A percentile compares a stretch with the other conserved stretches of the same genome.
Conservation (phyloP, 306 rosid species). For the Oemleria cerasiformis region DNA sequence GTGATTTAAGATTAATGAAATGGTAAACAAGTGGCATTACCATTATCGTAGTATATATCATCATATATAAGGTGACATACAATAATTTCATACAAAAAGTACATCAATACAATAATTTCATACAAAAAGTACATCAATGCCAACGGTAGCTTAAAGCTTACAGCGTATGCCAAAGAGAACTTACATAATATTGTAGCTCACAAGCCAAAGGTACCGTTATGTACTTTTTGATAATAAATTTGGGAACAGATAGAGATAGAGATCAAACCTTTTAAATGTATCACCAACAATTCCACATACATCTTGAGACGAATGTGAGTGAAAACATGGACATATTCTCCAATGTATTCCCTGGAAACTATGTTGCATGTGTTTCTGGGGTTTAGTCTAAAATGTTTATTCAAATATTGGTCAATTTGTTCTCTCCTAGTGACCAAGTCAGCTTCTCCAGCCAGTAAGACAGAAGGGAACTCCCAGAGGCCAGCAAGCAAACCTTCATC, state of each 20-base stretch:
- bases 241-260: conserved; percentile 2
- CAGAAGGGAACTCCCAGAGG: conserved; percentile 97
- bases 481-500: conserved; percentile 93
- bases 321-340: conserved; percentile 85
- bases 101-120: too few species aligned
- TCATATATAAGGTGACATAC: too few species aligned
- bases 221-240: neutral
- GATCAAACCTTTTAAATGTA: conserved; percentile 57
- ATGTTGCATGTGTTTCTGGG: conserved; percentile 41
- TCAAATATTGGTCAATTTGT: conserved; percentile 49
- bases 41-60: too few species aligned
- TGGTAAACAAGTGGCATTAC: too few species aligned
- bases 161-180: too few species aligned
- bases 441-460: conserved; percentile 57
- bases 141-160: too few species aligned
- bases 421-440: conserved; percentile 44
- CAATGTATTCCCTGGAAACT: conserved; percentile 65
- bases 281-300: conserved; percentile 63
- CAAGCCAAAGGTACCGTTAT: too few species aligned
- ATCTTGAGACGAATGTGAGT: conserved; percentile 87
- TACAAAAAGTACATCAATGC: too few species aligned
- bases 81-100: too few species aligned
- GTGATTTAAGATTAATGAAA: too few species aligned
- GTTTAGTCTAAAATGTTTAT: conserved; percentile 46
- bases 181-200: too few species aligned